Conservation (phyloP, 345 rosid genomes). For the Streptanthus diversifolius region DNA sequence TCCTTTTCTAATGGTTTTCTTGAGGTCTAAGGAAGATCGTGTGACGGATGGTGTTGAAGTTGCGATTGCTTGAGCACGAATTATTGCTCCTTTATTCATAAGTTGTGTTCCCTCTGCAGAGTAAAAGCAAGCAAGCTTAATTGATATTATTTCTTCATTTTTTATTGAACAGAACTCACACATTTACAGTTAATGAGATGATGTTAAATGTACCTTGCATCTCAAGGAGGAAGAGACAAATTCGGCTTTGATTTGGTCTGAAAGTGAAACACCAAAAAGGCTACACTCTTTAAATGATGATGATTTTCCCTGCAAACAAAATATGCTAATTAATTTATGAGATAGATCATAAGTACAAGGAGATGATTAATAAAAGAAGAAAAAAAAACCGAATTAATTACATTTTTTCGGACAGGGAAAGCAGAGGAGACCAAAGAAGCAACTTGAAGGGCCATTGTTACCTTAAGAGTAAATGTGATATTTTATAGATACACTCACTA, state of each 20-base stretch:
- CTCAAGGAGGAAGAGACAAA: constrained; percentile 50
- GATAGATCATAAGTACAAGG: background rate
- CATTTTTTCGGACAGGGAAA: constrained; percentile 60
- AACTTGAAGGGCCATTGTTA: constrained; percentile 61
- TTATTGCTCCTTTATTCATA: constrained; percentile 42
- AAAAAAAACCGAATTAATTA: constrained; percentile 14
- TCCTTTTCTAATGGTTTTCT: constrained; percentile 79
- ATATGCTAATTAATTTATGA: background rate
- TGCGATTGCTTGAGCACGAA: constrained; percentile 57
- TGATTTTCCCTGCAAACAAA: constrained; percentile 51
- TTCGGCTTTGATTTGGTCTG: constrained; percentile 54
- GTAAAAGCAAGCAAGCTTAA: background rate
- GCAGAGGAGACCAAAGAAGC: constrained; percentile 71
- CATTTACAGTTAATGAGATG: background rate
- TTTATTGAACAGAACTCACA: background rate
- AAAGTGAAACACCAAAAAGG: constrained; percentile 69
- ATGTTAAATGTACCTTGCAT: constrained; percentile 48
- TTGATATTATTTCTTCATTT: background rate
- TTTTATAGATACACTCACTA: background rate
- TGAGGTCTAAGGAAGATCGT: constrained; percentile 45
- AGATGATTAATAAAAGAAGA: background rate
- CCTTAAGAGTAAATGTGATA: constrained; percentile 9
- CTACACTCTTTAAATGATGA: constrained; percentile 61
- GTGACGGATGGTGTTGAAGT: constrained; percentile 51
- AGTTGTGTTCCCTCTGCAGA: constrained; percentile 46